Percentiles rank a stretch among this genome's conserved stretches.
Evolutionary conservation across 1,284 basidiomycete species (phyloP).

Genomic region (Vanrija sp.): DNA sequence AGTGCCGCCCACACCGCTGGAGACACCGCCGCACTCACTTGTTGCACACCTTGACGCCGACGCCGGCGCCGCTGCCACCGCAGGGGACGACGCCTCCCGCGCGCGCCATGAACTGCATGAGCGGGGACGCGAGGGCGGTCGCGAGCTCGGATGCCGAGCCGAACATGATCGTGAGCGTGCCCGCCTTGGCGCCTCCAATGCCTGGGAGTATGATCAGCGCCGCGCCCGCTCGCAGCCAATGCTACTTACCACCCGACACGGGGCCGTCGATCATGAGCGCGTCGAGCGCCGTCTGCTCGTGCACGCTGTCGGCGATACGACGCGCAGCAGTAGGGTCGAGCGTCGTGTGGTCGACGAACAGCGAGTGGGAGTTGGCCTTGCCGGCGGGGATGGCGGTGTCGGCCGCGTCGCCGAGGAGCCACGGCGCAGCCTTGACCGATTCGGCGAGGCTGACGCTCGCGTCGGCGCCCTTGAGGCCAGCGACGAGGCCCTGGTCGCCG

Average conservation of each 20-base stretch:
- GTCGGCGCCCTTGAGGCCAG: conserved; percentile 51
- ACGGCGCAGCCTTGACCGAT: conserved; percentile 41
- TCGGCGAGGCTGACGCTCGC: conserved; percentile 50
- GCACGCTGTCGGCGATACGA: conserved; percentile 31
- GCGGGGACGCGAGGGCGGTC: conserved; percentile 30
- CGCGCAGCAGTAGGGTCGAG: conserved; percentile 41
- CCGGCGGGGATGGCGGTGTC: background rate
- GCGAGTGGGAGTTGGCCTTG: conserved; percentile 26
- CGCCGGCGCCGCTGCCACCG: conserved; percentile 39
- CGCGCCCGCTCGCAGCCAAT: background rate
- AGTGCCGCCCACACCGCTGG: background rate
- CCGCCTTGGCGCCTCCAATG: conserved; percentile 35
- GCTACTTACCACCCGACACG: conserved; percentile 38
- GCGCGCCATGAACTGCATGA: conserved; percentile 41
- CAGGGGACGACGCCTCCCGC: conserved; percentile 37
- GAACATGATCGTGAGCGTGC: conserved; percentile 43
- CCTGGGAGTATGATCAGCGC: conserved; percentile 17
- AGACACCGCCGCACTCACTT: conserved; percentile 29
- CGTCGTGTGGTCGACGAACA: conserved; percentile 47
- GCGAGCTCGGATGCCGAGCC: conserved; percentile 31
- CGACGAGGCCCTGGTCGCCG: conserved; percentile 23
- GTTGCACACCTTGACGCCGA: conserved; percentile 46
- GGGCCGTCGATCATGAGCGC: conserved; percentile 44
- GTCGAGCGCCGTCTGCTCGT: conserved; percentile 22
- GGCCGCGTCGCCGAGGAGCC: conserved; percentile 6